These are phyloP conservation scores for Paecilomyces fulvus DNA, from an alignment of 2,329 filamentous ascomycete species.

Conservation along the genomic window DNA sequence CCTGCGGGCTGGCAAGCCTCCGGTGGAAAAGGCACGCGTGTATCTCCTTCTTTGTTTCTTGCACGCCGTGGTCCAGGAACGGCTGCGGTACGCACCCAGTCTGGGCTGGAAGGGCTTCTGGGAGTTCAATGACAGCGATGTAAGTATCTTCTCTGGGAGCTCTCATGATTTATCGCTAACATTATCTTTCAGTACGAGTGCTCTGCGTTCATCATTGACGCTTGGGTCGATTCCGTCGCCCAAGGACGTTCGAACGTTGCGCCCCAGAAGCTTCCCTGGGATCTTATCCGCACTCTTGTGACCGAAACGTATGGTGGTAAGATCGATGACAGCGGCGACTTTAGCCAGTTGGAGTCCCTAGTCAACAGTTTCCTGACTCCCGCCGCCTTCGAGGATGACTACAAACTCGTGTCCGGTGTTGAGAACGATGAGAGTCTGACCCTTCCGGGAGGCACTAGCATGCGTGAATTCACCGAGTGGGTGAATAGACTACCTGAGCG, in stretches of 20 bases:
- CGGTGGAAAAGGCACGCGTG: slow-evolving; percentile 81
- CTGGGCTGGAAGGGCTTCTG: slow-evolving; percentile 98
- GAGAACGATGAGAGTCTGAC: slow-evolving; percentile 54
- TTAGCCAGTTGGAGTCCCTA: slow-evolving; percentile 60
- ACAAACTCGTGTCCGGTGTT: slow-evolving; percentile 72
- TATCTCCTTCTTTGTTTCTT: slow-evolving; percentile 90
- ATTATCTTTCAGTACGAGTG: slow-evolving; percentile 69
- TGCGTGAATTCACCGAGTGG: slow-evolving; percentile 84
- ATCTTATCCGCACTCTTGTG: slow-evolving; percentile 83
- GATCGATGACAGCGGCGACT: slow-evolving; percentile 86
- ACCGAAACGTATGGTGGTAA: slow-evolving; percentile 97
- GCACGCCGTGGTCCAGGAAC: slow-evolving; percentile 91
- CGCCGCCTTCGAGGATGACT: slow-evolving; percentile 82
- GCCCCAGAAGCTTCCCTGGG: slow-evolving; percentile 90
- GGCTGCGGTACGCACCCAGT: slow-evolving; percentile 84
- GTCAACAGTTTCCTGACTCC: slow-evolving; percentile 75
- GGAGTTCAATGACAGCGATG: slow-evolving; percentile 99
- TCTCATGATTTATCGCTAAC: slow-evolving; percentile 12
- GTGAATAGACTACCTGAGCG: slow-evolving; percentile 86
- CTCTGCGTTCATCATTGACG: slow-evolving; percentile 89
- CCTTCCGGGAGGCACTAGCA: slow-evolving; percentile 70
- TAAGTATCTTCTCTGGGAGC: slow-evolving; percentile 48
- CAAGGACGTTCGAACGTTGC: slow-evolving; percentile 86
- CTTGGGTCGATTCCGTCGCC: slow-evolving; percentile 78
- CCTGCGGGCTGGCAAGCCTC: slow-evolving; percentile 65